Base-by-base conservation (phyloP, 768 basidiomycete species). In the Russula sp. region DNA sequence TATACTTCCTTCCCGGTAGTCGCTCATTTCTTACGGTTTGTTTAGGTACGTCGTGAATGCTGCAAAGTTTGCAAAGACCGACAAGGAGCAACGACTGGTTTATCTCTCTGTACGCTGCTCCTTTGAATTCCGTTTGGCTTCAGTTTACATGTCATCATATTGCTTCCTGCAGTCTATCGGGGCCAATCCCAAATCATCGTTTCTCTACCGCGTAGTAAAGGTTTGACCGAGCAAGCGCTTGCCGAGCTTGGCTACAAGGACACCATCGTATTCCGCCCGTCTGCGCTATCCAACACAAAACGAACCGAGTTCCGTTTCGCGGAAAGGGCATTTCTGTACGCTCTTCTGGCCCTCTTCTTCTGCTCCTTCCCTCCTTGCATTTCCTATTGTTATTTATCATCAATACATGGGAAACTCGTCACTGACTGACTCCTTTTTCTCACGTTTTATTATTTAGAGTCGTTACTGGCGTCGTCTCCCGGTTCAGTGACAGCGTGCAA, bases 1-100 rank as follows among this genome's bases (percentile, higher is more conserved):
- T 46, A n/a, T 10, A 32, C 18, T 46, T 24, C 5, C 3, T 2
- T n/a, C 16, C 16, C 13, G 20, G 34, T 42, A 5, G 3, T 20
- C 28, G 16, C 30, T 54, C 28, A 34, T 18, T 4, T 34, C 60
- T 22, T 16, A 36, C n/a, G 5, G 7, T 42, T 24, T 32, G 16
- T 3, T 4, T 50, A 88, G 89, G 72, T 90, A 90, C 70, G 89
- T 91, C n/a, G 73, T 91, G 53, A 83, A 84, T 57, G 86, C 87
- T 9, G 90, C 89, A 13, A 78, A 81, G 56, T 86, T 81, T 22
- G 89, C 89, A 4, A 67, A 67, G 34, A 36, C 30, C 8, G 62
- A 64, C 57, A 80, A 80, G 54, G 74, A 75, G 5, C 91, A 92
- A 68, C 80, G 83, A 0, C 69, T 92, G 14, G 79, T 92, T 16